phyloP scores from a whole-genome alignment of 2,329 filamentous ascomycete species.

The Fonsecaea nubica region DNA sequence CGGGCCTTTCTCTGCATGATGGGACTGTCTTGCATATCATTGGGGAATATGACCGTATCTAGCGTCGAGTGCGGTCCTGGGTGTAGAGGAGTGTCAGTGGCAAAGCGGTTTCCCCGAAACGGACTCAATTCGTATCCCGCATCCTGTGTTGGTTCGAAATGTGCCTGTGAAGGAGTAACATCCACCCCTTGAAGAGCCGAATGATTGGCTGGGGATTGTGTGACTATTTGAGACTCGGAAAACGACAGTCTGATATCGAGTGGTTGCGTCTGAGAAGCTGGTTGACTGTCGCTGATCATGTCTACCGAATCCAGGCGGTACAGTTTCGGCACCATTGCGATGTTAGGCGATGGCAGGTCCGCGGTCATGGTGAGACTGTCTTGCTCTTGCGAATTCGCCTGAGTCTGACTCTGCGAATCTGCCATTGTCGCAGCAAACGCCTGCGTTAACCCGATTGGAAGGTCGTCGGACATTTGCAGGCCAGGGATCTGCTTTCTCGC shows the following conservation, averaged over 20 bases:
- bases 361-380: constrained; percentile 60
- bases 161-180: constrained; percentile 44
- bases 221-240: constrained; percentile 63
- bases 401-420: constrained; percentile 50
- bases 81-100: constrained; percentile 54
- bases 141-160: constrained; percentile 76
- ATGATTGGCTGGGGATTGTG: constrained; percentile 32
- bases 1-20: constrained; percentile 65
- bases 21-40: constrained; percentile 66
- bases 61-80: constrained; percentile 68
- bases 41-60: constrained; percentile 68
- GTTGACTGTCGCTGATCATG: constrained; percentile 64
- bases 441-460: constrained; percentile 76
- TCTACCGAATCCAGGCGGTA: constrained; percentile 67
- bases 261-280: constrained; percentile 50
- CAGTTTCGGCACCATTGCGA: constrained; percentile 62
- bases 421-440: constrained; percentile 92
- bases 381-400: constrained; percentile 48
- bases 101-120: constrained; percentile 71
- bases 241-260: constrained; percentile 62
- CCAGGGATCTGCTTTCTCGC: constrained; percentile 75
- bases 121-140: constrained; percentile 75
- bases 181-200: constrained; percentile 35
- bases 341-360: constrained; percentile 58
- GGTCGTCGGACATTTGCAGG: constrained; percentile 58